Evolutionary conservation across 495 filamentous ascomycete species (phyloP).

Genomic region (Margaritispora aquatica): DNA sequence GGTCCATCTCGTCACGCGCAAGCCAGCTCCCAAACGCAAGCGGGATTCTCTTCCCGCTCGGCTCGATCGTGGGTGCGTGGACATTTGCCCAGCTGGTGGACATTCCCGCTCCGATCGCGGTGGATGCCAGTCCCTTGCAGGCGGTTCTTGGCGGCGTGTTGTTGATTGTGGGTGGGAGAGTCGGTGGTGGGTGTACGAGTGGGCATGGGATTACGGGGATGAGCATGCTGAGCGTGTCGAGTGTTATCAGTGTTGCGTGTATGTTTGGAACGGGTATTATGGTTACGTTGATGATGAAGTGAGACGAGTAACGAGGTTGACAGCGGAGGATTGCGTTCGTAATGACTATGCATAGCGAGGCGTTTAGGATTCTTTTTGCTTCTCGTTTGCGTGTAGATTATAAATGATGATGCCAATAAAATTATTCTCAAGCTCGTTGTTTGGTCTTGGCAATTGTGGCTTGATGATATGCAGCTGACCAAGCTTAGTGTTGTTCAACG

Average conservation of each 20-base stretch:
- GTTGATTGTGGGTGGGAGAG: slow-evolving; percentile 44
- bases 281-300: neutral
- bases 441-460: too few relatives aligned
- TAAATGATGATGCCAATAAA: too few relatives aligned
- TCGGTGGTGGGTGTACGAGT: slow-evolving; percentile 53
- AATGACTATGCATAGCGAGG: too few relatives aligned
- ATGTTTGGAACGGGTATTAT: slow-evolving; percentile 41
- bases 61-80: slow-evolving; percentile 36
- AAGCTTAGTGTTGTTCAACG: too few relatives aligned
- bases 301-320: neutral
- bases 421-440: too few relatives aligned
- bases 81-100: slow-evolving; percentile 2
- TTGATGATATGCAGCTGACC: too few relatives aligned
- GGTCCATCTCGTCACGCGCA: slow-evolving; percentile 4
- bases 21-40: slow-evolving; percentile 22
- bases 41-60: slow-evolving; percentile 35
- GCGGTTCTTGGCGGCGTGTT: slow-evolving; percentile 41
- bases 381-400: too few relatives aligned
- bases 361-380: too few relatives aligned
- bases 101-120: neutral
- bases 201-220: slow-evolving; percentile 56
- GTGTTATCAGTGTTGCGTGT: slow-evolving; percentile 42
- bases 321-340: too few relatives aligned
- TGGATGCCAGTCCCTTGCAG: slow-evolving; percentile 11
- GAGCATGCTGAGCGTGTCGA: slow-evolving; percentile 40